Base-by-base conservation (phyloP, 352 stramenopile species). In the Saprolegnia diclina region DNA sequence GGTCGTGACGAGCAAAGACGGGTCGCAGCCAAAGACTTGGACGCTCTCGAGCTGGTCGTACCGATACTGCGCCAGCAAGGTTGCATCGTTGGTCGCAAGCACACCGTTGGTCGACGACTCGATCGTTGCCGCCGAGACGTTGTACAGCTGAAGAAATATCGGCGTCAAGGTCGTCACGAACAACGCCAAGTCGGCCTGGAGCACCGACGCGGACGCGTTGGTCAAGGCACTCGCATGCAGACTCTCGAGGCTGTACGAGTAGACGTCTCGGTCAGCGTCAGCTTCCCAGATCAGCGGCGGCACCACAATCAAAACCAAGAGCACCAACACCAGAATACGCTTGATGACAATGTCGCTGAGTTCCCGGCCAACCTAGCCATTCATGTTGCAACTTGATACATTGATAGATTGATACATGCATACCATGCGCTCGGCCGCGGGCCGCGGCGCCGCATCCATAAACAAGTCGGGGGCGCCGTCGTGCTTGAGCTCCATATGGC, bases 1-100 rank as follows among this genome's bases (percentile, higher is more conserved):
- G 73, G 38, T 85, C 76, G 37, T 91, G 83, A 29, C 82, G 77
- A 53, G 67, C 61, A 63, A 84, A 92, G 72, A 79, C 95, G 7
- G 13, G 9, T 18, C 24, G 72, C 77, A 94, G 5, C 85, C 85
- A 42, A 90, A 88, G 14, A 80, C 80, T 67, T 88, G 89, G 65
- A 90, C 83, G 46, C 89, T 86, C 61, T 90, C 89, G 35, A 92
- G 40, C 38, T 92, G 82, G 2, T 75, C 68, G 45, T 77, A 72
- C 42, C 84, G 82, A 22, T 83, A 88, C 24, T 71, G 78, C 38
- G 61, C 48, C 0, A 72, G 69, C 18, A 92, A 80, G 10, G 56
- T 56, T 26, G 65, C 22, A 65, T 90, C 90, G 48, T 79, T 67
- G 9, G 3, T 59, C 52, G 24, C 11, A 4, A 59, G 52, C 35